These are phyloP conservation scores for Fusarium guadeloupense DNA, from an alignment of 2,329 filamentous ascomycete genomes.

Conservation along the genomic window DNA sequence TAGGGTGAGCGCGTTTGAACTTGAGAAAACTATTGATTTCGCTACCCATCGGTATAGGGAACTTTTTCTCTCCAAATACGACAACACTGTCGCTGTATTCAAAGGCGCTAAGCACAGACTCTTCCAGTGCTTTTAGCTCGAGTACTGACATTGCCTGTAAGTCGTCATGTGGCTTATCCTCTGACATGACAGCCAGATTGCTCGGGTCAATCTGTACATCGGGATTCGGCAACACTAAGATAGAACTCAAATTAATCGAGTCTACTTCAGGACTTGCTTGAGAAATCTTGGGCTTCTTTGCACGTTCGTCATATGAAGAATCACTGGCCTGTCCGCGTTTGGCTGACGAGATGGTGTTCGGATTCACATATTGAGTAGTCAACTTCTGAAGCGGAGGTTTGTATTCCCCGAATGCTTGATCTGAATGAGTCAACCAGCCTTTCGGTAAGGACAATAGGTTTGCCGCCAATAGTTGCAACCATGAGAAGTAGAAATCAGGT, in stretches of 20 bases:
- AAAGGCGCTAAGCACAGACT: not conserved
- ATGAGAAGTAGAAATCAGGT: not conserved
- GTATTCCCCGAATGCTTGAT: not conserved
- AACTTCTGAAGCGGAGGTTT: not conserved
- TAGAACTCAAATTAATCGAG: not conserved
- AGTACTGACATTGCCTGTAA: not conserved
- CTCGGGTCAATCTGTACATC: not conserved
- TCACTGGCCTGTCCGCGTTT: not conserved
- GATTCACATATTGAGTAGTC: not conserved
- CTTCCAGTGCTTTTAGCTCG: not conserved
- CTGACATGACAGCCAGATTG: not conserved
- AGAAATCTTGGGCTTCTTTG: constrained; percentile 4
- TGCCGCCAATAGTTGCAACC: not conserved
- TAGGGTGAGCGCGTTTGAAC: constrained; percentile 6
- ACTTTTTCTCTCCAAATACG: constrained; percentile 2
- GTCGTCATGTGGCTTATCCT: not conserved
- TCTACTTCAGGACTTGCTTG: not conserved
- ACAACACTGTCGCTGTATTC: constrained; percentile 1
- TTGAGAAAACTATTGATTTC: constrained; percentile 14
- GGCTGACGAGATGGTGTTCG: not conserved
- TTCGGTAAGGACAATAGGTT: not conserved
- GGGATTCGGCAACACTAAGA: not conserved
- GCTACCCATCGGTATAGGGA: constrained; percentile 8
- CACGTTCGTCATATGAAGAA: not conserved
- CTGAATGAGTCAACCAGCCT: constrained; percentile 1